Conservation (phyloP, 2,329 filamentous ascomycete genomes). For the Talaromyces sp. region DNA sequence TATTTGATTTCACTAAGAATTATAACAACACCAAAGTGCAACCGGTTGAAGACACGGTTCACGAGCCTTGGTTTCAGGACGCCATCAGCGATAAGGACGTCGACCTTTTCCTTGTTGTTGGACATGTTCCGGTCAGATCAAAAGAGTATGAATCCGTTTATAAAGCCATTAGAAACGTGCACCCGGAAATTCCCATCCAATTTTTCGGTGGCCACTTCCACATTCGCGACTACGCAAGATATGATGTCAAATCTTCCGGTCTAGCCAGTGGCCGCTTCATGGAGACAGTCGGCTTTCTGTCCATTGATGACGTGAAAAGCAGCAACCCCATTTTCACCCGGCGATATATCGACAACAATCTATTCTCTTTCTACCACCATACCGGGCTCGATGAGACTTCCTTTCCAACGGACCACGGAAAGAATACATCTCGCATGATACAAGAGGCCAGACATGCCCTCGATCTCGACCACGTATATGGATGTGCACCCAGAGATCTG, state of each 20-base stretch:
- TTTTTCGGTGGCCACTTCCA: conserved; percentile 91
- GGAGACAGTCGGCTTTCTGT: conserved; percentile 93
- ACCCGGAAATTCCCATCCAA: conserved; percentile 78
- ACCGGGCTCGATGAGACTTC: conserved; percentile 63
- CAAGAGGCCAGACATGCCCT: conserved; percentile 62
- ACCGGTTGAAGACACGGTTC: conserved; percentile 70
- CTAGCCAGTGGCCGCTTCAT: conserved; percentile 87
- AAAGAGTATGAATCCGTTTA: conserved; percentile 73
- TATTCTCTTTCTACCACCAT: conserved; percentile 78
- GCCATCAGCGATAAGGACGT: conserved; percentile 73
- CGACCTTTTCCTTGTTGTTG: conserved; percentile 80
- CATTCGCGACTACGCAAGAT: conserved; percentile 75
- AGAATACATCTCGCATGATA: conserved; percentile 66
- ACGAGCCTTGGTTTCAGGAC: conserved; percentile 81
- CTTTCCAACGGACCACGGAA: conserved; percentile 71
- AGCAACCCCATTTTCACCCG: conserved; percentile 59
- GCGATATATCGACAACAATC: conserved; percentile 89
- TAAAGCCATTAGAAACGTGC: conserved; percentile 67
- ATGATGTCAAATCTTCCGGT: conserved; percentile 70
- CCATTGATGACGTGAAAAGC: conserved; percentile 61
- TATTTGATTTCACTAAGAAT: conserved; percentile 90
- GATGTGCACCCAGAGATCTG: conserved; percentile 74
- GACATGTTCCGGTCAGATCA: conserved; percentile 78
- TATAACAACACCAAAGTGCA: conserved; percentile 85
- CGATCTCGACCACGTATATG: conserved; percentile 65